A percentile compares a stretch with the other conserved stretches of the same genome.
Evolutionary conservation across 352 stramenopile genomes (phyloP).

Genomic region (Albugo candida): DNA sequence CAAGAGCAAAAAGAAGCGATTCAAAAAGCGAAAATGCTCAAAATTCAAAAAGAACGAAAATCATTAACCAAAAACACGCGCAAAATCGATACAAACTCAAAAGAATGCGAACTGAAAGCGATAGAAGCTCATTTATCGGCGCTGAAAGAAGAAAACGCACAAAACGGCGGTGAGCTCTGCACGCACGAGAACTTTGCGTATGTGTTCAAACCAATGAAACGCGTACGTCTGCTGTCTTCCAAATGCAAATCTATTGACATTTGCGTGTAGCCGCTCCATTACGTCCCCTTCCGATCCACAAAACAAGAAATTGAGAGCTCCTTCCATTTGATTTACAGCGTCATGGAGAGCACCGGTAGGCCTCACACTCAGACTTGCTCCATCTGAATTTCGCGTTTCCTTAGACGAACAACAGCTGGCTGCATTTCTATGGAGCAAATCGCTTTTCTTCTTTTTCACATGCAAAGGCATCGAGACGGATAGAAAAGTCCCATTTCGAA

Average conservation of each 20-base stretch:
- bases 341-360: slow-evolving; percentile 24
- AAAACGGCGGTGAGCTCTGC: neutral
- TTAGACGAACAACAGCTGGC: slow-evolving; percentile 23
- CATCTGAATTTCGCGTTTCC: neutral
- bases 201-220: slow-evolving; percentile 56
- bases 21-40: slow-evolving; percentile 29
- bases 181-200: slow-evolving; percentile 51
- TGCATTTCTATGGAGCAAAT: slow-evolving; percentile 48
- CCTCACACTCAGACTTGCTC: neutral
- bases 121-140: slow-evolving; percentile 56
- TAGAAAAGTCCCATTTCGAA: slow-evolving; percentile 23
- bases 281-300: slow-evolving; percentile 34
- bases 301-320: slow-evolving; percentile 27
- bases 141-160: slow-evolving; percentile 10
- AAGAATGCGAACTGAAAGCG: slow-evolving; percentile 14
- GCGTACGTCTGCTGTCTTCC: slow-evolving; percentile 12
- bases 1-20: slow-evolving; percentile 37
- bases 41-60: slow-evolving; percentile 31
- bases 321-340: slow-evolving; percentile 32
- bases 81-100: slow-evolving; percentile 16
- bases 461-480: slow-evolving; percentile 1
- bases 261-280: slow-evolving; percentile 20
- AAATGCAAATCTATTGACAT: neutral
- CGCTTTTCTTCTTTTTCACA: slow-evolving; percentile 23
- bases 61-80: slow-evolving; percentile 4